Conservation (phyloP, 192 early-diverging fungal species). For the Gaertneriomyces sp. region DNA sequence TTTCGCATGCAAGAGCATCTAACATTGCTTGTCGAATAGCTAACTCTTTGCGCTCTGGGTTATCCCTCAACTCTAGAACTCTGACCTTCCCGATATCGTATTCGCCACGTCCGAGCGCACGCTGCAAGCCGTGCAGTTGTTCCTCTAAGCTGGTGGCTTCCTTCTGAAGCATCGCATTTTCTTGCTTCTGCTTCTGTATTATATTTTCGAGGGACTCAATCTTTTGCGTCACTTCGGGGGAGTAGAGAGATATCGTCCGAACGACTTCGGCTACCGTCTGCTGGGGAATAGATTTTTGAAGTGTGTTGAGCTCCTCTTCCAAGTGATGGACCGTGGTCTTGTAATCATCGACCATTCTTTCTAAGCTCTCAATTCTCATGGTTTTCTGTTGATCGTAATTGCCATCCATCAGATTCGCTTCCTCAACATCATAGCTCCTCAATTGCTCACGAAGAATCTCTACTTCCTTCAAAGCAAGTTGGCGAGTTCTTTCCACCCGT, state of each 20-base stretch:
- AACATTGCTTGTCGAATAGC: conserved; percentile 69
- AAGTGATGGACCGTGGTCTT: conserved; percentile 11
- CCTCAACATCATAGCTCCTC: conserved; percentile 51
- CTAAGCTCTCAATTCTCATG: conserved; percentile 57
- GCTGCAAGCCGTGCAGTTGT: conserved; percentile 58
- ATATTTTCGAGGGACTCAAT: conserved; percentile 6
- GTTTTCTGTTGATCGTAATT: conserved; percentile 59
- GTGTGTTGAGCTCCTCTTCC: conserved; percentile 17
- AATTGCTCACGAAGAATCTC: conserved; percentile 65
- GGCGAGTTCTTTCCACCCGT: conserved; percentile 34
- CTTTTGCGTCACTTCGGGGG: conserved; percentile 1
- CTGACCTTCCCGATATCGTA: conserved; percentile 58
- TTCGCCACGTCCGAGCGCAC: conserved; percentile 60
- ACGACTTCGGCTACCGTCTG: not conserved
- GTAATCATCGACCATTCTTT: conserved; percentile 60
- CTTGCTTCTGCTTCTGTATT: conserved; percentile 3
- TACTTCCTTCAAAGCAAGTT: conserved; percentile 55
- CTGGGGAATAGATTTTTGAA: not conserved
- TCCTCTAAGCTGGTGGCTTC: conserved; percentile 43
- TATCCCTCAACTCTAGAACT: conserved; percentile 70
- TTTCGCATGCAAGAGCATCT: conserved; percentile 65
- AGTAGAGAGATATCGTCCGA: not conserved
- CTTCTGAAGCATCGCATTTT: conserved; percentile 21
- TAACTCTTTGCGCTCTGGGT: conserved; percentile 64
- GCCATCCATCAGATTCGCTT: conserved; percentile 44